Conservation (phyloP, 2,329 filamentous ascomycete genomes). For the Microdochium paspali region DNA sequence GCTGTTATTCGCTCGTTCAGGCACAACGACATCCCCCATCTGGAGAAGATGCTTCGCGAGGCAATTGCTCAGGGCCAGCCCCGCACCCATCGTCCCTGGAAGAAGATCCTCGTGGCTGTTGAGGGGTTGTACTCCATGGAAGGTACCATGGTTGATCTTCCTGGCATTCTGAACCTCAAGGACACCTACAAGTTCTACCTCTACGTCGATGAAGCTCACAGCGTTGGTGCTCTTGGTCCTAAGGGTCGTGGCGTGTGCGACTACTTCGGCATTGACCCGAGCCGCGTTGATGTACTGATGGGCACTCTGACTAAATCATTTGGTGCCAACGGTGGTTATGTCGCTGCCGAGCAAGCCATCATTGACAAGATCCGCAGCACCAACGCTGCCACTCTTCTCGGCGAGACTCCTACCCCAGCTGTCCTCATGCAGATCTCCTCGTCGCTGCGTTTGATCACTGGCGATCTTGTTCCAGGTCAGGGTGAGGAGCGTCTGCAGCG, state of each 20-base stretch:
- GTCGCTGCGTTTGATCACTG: slow-evolving; percentile 79
- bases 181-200: slow-evolving; percentile 95
- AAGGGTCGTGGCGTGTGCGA: slow-evolving; percentile 89
- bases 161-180: slow-evolving; percentile 77
- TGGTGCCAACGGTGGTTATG: slow-evolving; percentile 92
- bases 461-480: slow-evolving; percentile 80
- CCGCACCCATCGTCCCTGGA: slow-evolving; percentile 97
- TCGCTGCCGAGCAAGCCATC: slow-evolving; percentile 80
- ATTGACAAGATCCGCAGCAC: slow-evolving; percentile 84
- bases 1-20: slow-evolving; percentile 95
- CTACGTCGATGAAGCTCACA: slow-evolving; percentile 95
- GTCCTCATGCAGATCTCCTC: slow-evolving; percentile 87
- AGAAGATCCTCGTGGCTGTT: slow-evolving; percentile 94
- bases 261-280: slow-evolving; percentile 85
- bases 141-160: slow-evolving; percentile 97
- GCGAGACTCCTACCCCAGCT: slow-evolving; percentile 78
- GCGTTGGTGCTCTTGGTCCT: slow-evolving; percentile 84
- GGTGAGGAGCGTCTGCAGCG: slow-evolving; percentile 92
- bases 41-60: slow-evolving; percentile 81
- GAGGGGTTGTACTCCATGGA: slow-evolving; percentile 99
- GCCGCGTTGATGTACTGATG: slow-evolving; percentile 92
- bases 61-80: slow-evolving; percentile 94
- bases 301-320: slow-evolving; percentile 98
- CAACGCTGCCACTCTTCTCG: slow-evolving; percentile 79
- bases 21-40: slow-evolving; percentile 88